These are phyloP conservation scores for Knoxdaviesia capensis DNA, from an alignment of 2,329 filamentous ascomycete genomes.

Conservation along the genomic window DNA sequence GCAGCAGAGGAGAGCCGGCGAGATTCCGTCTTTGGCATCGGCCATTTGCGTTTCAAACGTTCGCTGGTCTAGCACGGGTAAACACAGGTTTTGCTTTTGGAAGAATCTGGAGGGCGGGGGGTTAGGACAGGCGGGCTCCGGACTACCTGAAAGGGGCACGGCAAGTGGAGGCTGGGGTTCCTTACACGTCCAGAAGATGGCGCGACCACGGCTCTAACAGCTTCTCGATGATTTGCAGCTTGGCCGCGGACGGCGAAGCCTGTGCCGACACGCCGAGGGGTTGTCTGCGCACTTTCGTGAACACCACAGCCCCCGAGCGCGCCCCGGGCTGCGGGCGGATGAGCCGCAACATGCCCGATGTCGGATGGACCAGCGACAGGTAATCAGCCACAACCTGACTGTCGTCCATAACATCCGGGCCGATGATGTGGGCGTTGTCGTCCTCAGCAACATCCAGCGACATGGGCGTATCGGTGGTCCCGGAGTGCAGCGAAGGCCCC, in stretches of 20 bases:
- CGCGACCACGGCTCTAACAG: slow-evolving; percentile 32
- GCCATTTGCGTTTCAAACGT: slow-evolving; percentile 28
- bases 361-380: slow-evolving; percentile 15
- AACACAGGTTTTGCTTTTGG: slow-evolving; percentile 34
- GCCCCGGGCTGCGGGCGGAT: slow-evolving; percentile 12
- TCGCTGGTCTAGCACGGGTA: slow-evolving; percentile 36
- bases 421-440: slow-evolving; percentile 32
- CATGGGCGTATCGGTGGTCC: slow-evolving; percentile 10
- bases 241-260: slow-evolving; percentile 19
- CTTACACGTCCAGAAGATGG: slow-evolving; percentile 27
- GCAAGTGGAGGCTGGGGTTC: background rate
- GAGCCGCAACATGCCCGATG: slow-evolving; percentile 13
- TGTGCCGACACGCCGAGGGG: slow-evolving; percentile 20
- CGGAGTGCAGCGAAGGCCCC: background rate
- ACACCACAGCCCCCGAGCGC: slow-evolving; percentile 19
- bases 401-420: slow-evolving; percentile 37
- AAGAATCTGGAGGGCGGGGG: slow-evolving; percentile 22
- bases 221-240: slow-evolving; percentile 35
- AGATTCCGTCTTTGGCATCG: slow-evolving; percentile 24
- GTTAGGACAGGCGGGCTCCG: background rate
- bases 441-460: slow-evolving; percentile 14
- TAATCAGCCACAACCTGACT: slow-evolving; percentile 40
- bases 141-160: no score
- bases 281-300: slow-evolving; percentile 23
- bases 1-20: slow-evolving; percentile 33